Conservation (phyloP, 352 stramenopile species). For the Globisporangium spiculum region DNA sequence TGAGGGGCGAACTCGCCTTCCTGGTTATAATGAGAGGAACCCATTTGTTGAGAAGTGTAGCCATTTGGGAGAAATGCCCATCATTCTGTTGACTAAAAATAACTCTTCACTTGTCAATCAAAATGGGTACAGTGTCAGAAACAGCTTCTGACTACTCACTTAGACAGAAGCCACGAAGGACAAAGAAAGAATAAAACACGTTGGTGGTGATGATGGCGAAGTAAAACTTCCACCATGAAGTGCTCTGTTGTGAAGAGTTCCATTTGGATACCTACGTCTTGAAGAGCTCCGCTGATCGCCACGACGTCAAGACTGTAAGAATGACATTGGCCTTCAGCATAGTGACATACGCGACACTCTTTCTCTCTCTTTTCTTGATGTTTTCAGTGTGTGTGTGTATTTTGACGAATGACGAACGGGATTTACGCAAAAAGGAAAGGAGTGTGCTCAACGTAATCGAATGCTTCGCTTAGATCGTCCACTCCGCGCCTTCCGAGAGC, state of each 20-base stretch:
- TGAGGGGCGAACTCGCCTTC: too few species aligned
- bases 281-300: background rate
- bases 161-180: background rate
- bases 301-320: too few species aligned
- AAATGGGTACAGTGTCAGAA: constrained; percentile 3
- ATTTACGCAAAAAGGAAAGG: background rate
- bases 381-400: background rate
- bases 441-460: background rate
- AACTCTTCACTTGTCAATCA: constrained; percentile 8
- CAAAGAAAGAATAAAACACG: background rate
- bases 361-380: background rate
- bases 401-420: background rate
- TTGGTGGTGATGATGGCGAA: too few species aligned
- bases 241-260: background rate
- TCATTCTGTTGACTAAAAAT: constrained; percentile 11
- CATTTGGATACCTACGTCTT: background rate
- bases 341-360: background rate
- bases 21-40: background rate
- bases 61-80: constrained; percentile 6
- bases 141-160: background rate
- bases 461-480: constrained; percentile 59
- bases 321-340: too few species aligned
- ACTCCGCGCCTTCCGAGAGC: constrained; percentile 71
- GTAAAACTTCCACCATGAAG: background rate
- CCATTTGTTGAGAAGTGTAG: background rate